Evolutionary conservation across 1,284 basidiomycete species (phyloP).

Genomic region (Porodaedalea pini): DNA sequence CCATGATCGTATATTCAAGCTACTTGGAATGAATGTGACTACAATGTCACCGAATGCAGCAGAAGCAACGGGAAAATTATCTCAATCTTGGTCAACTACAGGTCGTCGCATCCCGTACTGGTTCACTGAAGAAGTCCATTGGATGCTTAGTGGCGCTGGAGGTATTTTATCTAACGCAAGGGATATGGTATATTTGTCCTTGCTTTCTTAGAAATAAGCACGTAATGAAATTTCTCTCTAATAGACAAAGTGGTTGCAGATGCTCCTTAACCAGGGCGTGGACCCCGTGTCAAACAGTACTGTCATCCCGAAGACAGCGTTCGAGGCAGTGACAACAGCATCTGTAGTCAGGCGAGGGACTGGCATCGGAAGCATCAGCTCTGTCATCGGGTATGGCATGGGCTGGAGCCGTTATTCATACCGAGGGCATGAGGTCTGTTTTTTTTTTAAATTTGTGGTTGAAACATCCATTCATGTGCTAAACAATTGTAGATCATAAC

Average conservation of each 20-base stretch:
- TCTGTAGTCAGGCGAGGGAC: constrained; percentile 22
- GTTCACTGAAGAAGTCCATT: constrained; percentile 24
- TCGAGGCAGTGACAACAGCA: constrained; percentile 38
- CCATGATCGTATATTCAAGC: constrained; percentile 37
- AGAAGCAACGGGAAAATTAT: constrained; percentile 32
- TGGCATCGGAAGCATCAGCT: constrained; percentile 11
- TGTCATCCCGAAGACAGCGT: constrained; percentile 36
- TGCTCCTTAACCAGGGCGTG: constrained; percentile 41
- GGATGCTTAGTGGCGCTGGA: constrained; percentile 38
- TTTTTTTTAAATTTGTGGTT: no score
- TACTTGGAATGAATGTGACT: constrained; percentile 41
- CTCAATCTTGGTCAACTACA: constrained; percentile 29
- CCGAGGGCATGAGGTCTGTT: constrained; percentile 26
- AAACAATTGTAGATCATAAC: constrained; percentile 25
- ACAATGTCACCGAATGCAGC: constrained; percentile 42
- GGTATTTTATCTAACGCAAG: constrained; percentile 37
- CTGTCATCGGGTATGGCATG: constrained; percentile 30
- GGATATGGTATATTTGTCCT: constrained; percentile 31
- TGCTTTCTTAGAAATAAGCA: no score
- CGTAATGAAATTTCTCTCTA: no score
- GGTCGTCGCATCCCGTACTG: constrained; percentile 31
- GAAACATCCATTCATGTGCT: neutral
- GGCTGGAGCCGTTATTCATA: constrained; percentile 28
- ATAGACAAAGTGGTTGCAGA: constrained; percentile 42
- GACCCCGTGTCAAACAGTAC: constrained; percentile 40